Evolutionary conservation across 345 rosid species (phyloP).

Genomic region (Viola odorata): DNA sequence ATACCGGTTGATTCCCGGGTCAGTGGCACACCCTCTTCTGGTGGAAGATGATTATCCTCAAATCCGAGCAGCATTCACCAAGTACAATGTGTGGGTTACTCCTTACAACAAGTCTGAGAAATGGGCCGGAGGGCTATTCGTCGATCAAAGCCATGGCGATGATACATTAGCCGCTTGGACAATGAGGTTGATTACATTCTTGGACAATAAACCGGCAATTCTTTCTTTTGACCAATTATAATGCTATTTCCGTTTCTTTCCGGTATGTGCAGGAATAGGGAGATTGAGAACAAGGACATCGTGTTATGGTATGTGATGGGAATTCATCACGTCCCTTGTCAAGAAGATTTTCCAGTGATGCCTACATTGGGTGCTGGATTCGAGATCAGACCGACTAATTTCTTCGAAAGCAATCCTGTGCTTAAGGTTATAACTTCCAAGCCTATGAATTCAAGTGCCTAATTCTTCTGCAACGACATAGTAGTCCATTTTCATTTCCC

Average conservation of each 20-base stretch:
- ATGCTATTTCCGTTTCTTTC: not conserved
- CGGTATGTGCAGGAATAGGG: slow-evolving; percentile 27
- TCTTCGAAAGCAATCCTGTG: slow-evolving; percentile 48
- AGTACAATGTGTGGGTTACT: slow-evolving; percentile 53
- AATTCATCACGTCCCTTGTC: slow-evolving; percentile 46
- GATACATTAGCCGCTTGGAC: slow-evolving; percentile 49
- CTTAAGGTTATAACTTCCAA: slow-evolving; percentile 33
- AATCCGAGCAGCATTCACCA: slow-evolving; percentile 42
- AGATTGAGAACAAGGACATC: slow-evolving; percentile 45
- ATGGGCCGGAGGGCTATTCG: slow-evolving; percentile 43
- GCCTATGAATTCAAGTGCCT: too few species aligned
- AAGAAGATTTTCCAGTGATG: slow-evolving; percentile 58
- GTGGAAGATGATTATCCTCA: slow-evolving; percentile 36
- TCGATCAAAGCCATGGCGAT: slow-evolving; percentile 43
- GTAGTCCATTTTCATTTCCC: too few species aligned
- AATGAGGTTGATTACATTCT: slow-evolving; percentile 19
- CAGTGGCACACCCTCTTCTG: slow-evolving; percentile 18
- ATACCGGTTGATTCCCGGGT: slow-evolving; percentile 40
- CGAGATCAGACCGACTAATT: slow-evolving; percentile 48
- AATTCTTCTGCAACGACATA: too few species aligned
- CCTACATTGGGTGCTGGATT: slow-evolving; percentile 42
- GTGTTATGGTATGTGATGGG: slow-evolving; percentile 53
- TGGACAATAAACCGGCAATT: too few species aligned
- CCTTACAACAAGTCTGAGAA: slow-evolving; percentile 49
- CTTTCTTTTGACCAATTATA: too few species aligned